phyloP scores from a whole-genome alignment of 352 stramenopile species.

The Phytophthora podocarpi region DNA sequence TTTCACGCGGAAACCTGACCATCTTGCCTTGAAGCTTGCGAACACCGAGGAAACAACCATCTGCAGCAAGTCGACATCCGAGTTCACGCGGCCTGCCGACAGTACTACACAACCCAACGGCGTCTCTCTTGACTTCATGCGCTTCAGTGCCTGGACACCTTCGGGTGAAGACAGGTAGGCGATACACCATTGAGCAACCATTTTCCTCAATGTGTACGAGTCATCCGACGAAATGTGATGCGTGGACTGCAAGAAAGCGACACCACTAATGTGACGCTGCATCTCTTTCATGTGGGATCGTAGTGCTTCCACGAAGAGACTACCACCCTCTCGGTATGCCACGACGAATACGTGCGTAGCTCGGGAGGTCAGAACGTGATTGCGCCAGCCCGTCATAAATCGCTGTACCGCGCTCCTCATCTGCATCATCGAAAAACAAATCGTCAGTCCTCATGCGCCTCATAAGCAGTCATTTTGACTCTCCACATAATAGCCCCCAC shows the following conservation, averaged over 20 bases:
- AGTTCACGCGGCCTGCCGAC: slow-evolving; percentile 43
- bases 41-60: slow-evolving; percentile 60
- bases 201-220: slow-evolving; percentile 67
- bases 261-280: slow-evolving; percentile 71
- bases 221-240: slow-evolving; percentile 62
- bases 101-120: slow-evolving; percentile 64
- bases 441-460: slow-evolving; percentile 1
- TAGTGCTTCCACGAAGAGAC: slow-evolving; percentile 58
- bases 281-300: slow-evolving; percentile 66
- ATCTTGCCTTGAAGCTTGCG: slow-evolving; percentile 72
- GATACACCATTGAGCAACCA: slow-evolving; percentile 73
- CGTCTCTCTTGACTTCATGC: slow-evolving; percentile 60
- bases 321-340: slow-evolving; percentile 61
- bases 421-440: slow-evolving; percentile 31
- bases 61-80: slow-evolving; percentile 61
- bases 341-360: slow-evolving; percentile 75
- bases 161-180: slow-evolving; percentile 52
- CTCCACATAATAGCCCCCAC: slow-evolving; percentile 15
- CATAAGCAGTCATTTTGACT: neutral
- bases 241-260: slow-evolving; percentile 70
- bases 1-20: slow-evolving; percentile 78
- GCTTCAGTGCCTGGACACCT: slow-evolving; percentile 43
- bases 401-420: slow-evolving; percentile 58
- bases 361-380: slow-evolving; percentile 66
- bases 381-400: slow-evolving; percentile 76